A percentile compares a stretch with the other conserved stretches of the same genome.
phyloP scores from a whole-genome alignment of 495 filamentous ascomycete species.

The Geoglossum glabrum region DNA sequence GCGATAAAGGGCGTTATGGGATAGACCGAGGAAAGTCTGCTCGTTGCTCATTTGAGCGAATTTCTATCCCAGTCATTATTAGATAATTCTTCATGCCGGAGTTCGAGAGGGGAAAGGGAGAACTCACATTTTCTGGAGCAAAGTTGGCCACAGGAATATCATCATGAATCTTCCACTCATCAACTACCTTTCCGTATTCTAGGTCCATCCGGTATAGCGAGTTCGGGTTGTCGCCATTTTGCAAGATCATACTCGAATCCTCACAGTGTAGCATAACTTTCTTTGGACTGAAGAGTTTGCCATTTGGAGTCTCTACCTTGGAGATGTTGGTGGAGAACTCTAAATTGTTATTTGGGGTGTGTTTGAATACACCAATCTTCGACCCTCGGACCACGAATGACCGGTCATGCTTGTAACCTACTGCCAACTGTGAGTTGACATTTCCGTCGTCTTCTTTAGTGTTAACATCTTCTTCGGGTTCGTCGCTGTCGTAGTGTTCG shows the following conservation, averaged over 20 bases:
- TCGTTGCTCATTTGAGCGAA: constrained; percentile 94
- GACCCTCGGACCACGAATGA: constrained; percentile 92
- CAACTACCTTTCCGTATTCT: constrained; percentile 95
- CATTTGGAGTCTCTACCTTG: constrained; percentile 76
- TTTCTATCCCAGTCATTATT: constrained; percentile 32
- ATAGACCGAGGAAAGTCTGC: constrained; percentile 84
- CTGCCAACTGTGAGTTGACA: constrained; percentile 88
- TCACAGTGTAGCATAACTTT: constrained; percentile 97
- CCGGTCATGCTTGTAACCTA: constrained; percentile 92
- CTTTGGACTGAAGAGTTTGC: constrained; percentile 76
- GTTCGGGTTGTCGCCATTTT: constrained; percentile 69
- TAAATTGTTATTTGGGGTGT: constrained; percentile 75
- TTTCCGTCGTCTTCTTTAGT: constrained; percentile 55
- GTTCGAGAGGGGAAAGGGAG: neutral
- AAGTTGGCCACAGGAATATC: constrained; percentile 84
- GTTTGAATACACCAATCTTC: constrained; percentile 98
- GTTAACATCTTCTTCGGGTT: constrained; percentile 71
- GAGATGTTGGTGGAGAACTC: constrained; percentile 97
- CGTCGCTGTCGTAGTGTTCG: constrained; percentile 80
- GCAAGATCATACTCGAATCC: constrained; percentile 81
- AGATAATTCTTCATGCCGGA: neutral
- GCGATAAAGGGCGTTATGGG: constrained; percentile 78
- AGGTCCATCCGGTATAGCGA: constrained; percentile 95
- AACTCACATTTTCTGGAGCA: constrained; percentile 57
- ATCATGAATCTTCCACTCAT: constrained; percentile 98